Percentiles rank a stretch among this genome's conserved stretches.
phyloP scores from a whole-genome alignment of 2,329 filamentous ascomycete genomes.

The Aspergillus carbonarius region DNA sequence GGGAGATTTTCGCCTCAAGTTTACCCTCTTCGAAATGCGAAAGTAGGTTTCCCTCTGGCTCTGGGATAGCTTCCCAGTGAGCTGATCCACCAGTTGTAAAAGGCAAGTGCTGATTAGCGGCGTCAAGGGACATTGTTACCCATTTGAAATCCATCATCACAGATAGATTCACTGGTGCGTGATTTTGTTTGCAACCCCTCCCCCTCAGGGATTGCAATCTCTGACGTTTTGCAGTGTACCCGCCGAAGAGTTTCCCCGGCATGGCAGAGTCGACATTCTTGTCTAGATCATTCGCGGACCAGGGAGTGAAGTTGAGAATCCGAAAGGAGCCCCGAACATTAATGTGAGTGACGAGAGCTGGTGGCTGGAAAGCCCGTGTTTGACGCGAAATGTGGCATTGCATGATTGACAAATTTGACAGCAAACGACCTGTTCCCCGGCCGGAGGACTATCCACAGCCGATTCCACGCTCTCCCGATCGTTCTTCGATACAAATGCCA shows the following conservation, averaged over 20 bases:
- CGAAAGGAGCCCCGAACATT: conserved; percentile 75
- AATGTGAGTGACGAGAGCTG: conserved; percentile 31
- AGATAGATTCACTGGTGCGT: conserved; percentile 65
- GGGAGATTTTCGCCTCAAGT: conserved; percentile 71
- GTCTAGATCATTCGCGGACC: conserved; percentile 79
- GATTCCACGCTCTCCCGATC: conserved; percentile 40
- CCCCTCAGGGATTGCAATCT: neutral
- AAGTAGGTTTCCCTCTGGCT: conserved; percentile 45
- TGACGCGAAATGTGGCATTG: neutral
- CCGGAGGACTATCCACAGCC: conserved; percentile 40
- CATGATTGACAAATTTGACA: conserved; percentile 22
- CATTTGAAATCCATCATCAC: conserved; percentile 59
- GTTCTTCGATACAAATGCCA: conserved; percentile 37
- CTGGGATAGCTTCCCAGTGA: neutral
- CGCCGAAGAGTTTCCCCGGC: conserved; percentile 70
- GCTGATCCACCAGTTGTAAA: neutral
- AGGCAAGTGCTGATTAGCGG: conserved; percentile 18
- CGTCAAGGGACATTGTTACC: conserved; percentile 44
- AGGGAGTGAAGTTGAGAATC: conserved; percentile 78
- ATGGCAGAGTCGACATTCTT: conserved; percentile 79
- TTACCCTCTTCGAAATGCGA: conserved; percentile 73
- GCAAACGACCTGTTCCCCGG: conserved; percentile 41
- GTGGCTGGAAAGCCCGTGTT: neutral
- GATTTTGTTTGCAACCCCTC: neutral
- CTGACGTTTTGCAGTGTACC: conserved; percentile 34